These are phyloP conservation scores for Mucor saturninus DNA, from an alignment of 371 early-diverging fungal genomes.

Conservation along the genomic window DNA sequence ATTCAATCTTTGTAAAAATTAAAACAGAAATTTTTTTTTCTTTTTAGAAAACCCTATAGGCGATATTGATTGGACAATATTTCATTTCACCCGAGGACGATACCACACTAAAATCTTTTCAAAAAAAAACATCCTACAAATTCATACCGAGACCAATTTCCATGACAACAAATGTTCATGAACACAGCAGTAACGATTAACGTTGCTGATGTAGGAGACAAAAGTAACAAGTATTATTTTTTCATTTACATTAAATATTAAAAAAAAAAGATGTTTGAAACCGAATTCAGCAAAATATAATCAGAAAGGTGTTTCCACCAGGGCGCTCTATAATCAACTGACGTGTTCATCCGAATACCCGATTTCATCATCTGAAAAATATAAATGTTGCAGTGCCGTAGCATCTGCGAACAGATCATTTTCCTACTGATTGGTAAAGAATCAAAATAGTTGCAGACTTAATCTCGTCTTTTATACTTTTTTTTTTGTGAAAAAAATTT, in stretches of 20 bases:
- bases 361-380: conserved; percentile 50
- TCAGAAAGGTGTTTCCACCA: conserved; percentile 16
- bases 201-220: too few relatives aligned
- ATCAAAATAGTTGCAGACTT: conserved; percentile 9
- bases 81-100: too few relatives aligned
- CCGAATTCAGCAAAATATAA: neutral
- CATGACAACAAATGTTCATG: too few relatives aligned
- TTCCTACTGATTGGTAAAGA: conserved; percentile 50
- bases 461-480: conserved; percentile 18
- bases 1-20: neutral
- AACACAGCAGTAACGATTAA: too few relatives aligned
- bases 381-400: conserved; percentile 42
- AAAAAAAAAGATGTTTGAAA: neutral
- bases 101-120: too few relatives aligned
- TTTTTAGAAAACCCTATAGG: too few relatives aligned
- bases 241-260: conserved; percentile 9
- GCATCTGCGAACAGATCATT: conserved; percentile 49
- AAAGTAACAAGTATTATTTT: neutral
- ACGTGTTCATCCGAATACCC: conserved; percentile 20
- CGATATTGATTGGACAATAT: too few relatives aligned
- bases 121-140: too few relatives aligned
- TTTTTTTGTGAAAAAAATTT: neutral
- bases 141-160: too few relatives aligned
- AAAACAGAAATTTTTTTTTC: neutral
- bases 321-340: conserved; percentile 16